Conservation (phyloP, 257 asterid genomes). For the Solanum pinnatisectum region DNA sequence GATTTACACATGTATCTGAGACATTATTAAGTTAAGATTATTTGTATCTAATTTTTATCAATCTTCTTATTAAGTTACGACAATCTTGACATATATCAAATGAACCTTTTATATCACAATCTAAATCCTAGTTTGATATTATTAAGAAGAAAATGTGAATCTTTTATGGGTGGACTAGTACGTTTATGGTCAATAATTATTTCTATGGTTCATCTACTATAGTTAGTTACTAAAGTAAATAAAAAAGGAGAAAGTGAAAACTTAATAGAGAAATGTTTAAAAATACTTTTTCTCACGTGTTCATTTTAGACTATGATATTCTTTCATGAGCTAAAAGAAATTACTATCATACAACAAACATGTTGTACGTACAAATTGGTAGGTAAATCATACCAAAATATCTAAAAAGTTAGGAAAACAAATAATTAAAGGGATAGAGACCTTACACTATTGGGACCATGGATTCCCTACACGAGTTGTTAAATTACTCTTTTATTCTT, state of each 20-base stretch:
- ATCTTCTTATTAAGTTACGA: too few species aligned
- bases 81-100: background rate
- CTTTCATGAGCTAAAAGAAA: background rate
- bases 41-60: background rate
- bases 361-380: background rate
- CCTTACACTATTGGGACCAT: background rate
- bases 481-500: too few species aligned
- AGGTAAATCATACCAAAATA: background rate
- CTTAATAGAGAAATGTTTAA: background rate
- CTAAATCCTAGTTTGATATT: too few species aligned
- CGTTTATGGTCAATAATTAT: background rate
- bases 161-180: background rate
- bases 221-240: background rate
- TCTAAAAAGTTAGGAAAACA: background rate
- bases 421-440: background rate
- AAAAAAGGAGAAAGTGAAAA: background rate
- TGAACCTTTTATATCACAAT: background rate
- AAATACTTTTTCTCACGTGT: background rate
- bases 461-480: background rate
- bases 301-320: background rate
- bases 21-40: too few species aligned
- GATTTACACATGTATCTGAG: too few species aligned
- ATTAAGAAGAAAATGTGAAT: background rate
- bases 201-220: background rate
- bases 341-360: background rate